These are phyloP conservation scores for Mycocalia duriaeana DNA, from an alignment of 1,284 basidiomycete species.

Conservation along the genomic window DNA sequence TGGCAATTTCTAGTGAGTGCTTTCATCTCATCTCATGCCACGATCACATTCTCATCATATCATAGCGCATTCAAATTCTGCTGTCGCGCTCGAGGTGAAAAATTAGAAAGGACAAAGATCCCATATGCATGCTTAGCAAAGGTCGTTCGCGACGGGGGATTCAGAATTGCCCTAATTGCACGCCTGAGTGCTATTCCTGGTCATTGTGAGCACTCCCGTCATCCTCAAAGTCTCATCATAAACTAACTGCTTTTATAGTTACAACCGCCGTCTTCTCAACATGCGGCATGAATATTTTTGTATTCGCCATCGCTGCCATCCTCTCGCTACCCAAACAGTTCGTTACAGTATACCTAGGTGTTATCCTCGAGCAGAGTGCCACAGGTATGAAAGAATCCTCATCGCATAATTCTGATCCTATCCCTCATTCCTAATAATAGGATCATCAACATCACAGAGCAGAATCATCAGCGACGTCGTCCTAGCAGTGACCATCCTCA, in stretches of 20 bases:
- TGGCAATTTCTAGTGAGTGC: slow-evolving; percentile 63
- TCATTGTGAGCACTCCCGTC: slow-evolving; percentile 43
- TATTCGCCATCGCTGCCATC: slow-evolving; percentile 68
- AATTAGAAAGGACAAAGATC: slow-evolving; percentile 67
- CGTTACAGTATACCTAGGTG: slow-evolving; percentile 71
- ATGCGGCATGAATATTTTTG: slow-evolving; percentile 71
- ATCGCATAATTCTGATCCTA: background rate
- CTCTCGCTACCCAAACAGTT: slow-evolving; percentile 78
- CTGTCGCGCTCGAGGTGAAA: slow-evolving; percentile 59
- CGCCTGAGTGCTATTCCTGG: slow-evolving; percentile 80
- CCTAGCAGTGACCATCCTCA: slow-evolving; percentile 55
- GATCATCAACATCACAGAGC: too few relatives aligned
- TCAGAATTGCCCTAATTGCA: slow-evolving; percentile 69
- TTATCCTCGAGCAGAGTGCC: slow-evolving; percentile 47
- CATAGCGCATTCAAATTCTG: slow-evolving; percentile 62
- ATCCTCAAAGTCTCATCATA: background rate
- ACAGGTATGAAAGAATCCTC: slow-evolving; percentile 28
- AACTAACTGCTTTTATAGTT: slow-evolving; percentile 26
- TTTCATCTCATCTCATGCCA: background rate
- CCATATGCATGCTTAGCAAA: slow-evolving; percentile 75
- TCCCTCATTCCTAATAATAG: too few relatives aligned
- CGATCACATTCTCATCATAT: background rate
- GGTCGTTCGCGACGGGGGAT: slow-evolving; percentile 77
- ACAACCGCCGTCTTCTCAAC: slow-evolving; percentile 78
- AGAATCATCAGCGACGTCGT: slow-evolving; percentile 63